Conservation (phyloP, 805 yeast genomes). For the Wickerhamiella musiphila region DNA sequence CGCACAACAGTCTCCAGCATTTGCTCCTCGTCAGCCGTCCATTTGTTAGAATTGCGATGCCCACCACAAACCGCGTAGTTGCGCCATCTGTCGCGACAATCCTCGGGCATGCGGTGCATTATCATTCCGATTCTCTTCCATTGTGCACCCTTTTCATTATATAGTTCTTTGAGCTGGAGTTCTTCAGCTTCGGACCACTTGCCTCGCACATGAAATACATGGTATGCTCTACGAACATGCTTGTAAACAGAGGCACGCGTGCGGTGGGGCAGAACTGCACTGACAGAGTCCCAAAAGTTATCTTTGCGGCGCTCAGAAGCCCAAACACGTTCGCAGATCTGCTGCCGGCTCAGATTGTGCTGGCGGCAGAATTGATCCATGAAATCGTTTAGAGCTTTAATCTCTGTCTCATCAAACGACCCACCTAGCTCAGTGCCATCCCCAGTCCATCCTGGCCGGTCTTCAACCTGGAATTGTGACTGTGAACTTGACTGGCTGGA, state of each 20-base stretch:
- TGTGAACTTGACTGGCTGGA: no score
- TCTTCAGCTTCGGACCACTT: slow-evolving; percentile 84
- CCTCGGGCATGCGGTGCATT: slow-evolving; percentile 92
- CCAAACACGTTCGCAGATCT: slow-evolving; percentile 78
- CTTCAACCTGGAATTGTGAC: background rate
- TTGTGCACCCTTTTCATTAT: slow-evolving; percentile 53
- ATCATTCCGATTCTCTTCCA: slow-evolving; percentile 75
- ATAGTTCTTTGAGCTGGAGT: slow-evolving; percentile 40
- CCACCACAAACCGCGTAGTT: slow-evolving; percentile 86
- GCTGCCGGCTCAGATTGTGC: slow-evolving; percentile 43
- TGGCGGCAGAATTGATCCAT: slow-evolving; percentile 50
- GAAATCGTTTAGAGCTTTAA: slow-evolving; percentile 52
- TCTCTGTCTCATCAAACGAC: slow-evolving; percentile 47
- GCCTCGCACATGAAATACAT: slow-evolving; percentile 73
- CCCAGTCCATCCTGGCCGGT: slow-evolving; percentile 14
- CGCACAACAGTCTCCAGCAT: slow-evolving; percentile 37
- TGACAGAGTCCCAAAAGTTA: slow-evolving; percentile 73
- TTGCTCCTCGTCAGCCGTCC: slow-evolving; percentile 62
- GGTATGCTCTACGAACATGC: slow-evolving; percentile 81
- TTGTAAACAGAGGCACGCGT: slow-evolving; percentile 82
- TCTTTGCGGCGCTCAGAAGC: slow-evolving; percentile 69
- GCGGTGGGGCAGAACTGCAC: slow-evolving; percentile 65
- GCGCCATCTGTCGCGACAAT: slow-evolving; percentile 92
- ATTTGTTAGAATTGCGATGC: slow-evolving; percentile 55
- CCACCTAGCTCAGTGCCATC: slow-evolving; percentile 20